Evolutionary conservation across 169 alveolate species (phyloP).

Genomic region (Plasmodium gaboni): DNA sequence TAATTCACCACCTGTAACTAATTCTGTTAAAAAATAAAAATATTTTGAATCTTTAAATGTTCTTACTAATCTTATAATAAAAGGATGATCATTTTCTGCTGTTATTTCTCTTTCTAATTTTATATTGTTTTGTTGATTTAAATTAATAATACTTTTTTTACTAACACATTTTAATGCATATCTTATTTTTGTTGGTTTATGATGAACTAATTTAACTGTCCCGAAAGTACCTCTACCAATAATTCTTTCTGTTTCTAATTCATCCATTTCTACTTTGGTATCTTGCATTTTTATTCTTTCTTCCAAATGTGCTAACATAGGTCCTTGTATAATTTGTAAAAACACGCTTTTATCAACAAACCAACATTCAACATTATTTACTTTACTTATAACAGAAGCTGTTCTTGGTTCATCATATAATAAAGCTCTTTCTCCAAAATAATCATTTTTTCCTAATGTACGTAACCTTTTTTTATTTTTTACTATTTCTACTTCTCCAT

Average conservation of each 20-base stretch:
- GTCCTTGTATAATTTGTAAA: slow-evolving; percentile 87
- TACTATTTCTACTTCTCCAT: slow-evolving; percentile 93
- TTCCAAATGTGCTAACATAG: slow-evolving; percentile 91
- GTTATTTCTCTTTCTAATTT: slow-evolving; percentile 93
- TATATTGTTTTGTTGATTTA: slow-evolving; percentile 90
- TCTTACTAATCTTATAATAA: slow-evolving; percentile 92
- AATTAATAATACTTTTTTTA: slow-evolving; percentile 84
- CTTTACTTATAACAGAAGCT: slow-evolving; percentile 92
- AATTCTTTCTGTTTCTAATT: slow-evolving; percentile 84
- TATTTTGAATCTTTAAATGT: slow-evolving; percentile 92
- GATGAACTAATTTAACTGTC: slow-evolving; percentile 91
- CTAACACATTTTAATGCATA: slow-evolving; percentile 94
- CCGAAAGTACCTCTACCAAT: slow-evolving; percentile 95
- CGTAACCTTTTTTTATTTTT: slow-evolving; percentile 88
- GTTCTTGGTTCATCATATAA: slow-evolving; percentile 93
- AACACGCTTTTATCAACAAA: slow-evolving; percentile 92
- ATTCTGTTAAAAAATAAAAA: slow-evolving; percentile 93
- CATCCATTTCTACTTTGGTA: slow-evolving; percentile 89
- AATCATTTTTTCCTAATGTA: slow-evolving; percentile 93
- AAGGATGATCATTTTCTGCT: slow-evolving; percentile 96
- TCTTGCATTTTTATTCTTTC: slow-evolving; percentile 93
- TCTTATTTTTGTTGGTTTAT: slow-evolving; percentile 86
- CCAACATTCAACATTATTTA: slow-evolving; percentile 87
- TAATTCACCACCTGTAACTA: slow-evolving; percentile 95
- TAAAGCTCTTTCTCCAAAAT: slow-evolving; percentile 96